Evolutionary conservation across 805 yeast species (phyloP).

Genomic region (Nakazawaea siamensis): DNA sequence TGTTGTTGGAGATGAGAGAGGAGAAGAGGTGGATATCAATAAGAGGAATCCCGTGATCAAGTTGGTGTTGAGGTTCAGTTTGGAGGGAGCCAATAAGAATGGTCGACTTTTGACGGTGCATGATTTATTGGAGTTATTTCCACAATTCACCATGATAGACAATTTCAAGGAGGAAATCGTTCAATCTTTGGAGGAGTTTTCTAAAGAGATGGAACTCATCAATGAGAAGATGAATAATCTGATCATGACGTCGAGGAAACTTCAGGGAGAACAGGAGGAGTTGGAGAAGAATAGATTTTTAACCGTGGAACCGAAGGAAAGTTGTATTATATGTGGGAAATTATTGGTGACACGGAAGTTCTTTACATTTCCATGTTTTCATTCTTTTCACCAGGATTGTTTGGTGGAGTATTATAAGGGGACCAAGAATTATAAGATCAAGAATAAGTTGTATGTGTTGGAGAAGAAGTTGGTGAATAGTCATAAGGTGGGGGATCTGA

Average conservation of each 20-base stretch:
- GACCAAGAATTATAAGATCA: slow-evolving; percentile 60
- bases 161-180: slow-evolving; percentile 80
- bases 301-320: slow-evolving; percentile 73
- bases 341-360: slow-evolving; percentile 68
- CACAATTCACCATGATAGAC: slow-evolving; percentile 75
- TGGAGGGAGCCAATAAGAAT: slow-evolving; percentile 31
- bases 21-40: slow-evolving; percentile 22
- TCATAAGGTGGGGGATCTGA: slow-evolving; percentile 3
- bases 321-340: slow-evolving; percentile 66
- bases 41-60: slow-evolving; percentile 19
- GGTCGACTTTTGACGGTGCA: slow-evolving; percentile 47
- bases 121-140: slow-evolving; percentile 78
- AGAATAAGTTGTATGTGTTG: slow-evolving; percentile 50
- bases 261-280: slow-evolving; percentile 49
- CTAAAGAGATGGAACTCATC: slow-evolving; percentile 53
- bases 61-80: slow-evolving; percentile 26
- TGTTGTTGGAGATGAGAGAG: slow-evolving; percentile 1
- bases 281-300: slow-evolving; percentile 46
- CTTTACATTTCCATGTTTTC: slow-evolving; percentile 82
- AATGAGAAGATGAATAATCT: slow-evolving; percentile 74
- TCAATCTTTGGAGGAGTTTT: slow-evolving; percentile 66
- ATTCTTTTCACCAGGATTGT: slow-evolving; percentile 86
- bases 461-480: slow-evolving; percentile 32
- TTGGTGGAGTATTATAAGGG: slow-evolving; percentile 50
- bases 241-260: slow-evolving; percentile 44